phyloP scores from a whole-genome alignment of 1,284 basidiomycete genomes.

The Earliella scabrosa region DNA sequence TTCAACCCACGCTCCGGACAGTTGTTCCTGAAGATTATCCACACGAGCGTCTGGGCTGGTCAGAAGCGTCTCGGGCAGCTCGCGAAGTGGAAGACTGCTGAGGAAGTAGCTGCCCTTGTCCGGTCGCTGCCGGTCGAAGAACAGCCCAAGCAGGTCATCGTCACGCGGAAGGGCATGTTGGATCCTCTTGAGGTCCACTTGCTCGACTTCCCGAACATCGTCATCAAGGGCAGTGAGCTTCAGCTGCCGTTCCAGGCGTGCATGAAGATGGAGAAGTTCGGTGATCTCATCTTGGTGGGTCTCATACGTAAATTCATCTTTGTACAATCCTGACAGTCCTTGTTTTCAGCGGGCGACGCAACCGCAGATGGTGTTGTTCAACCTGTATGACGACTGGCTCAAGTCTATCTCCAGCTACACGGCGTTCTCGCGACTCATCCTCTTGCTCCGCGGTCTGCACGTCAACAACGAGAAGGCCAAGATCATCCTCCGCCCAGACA shows the following conservation, averaged over 20 bases:
- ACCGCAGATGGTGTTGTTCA: conserved; percentile 99
- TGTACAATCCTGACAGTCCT: conserved; percentile 1
- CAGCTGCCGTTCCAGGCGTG: conserved; percentile 99
- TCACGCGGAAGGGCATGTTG: conserved; percentile 99
- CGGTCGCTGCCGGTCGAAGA: conserved; percentile 98
- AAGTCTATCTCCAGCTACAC: conserved; percentile 99
- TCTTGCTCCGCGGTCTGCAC: conserved; percentile 94
- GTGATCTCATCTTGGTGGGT: conserved; percentile 89
- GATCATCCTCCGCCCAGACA: conserved; percentile 90
- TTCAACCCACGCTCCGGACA: conserved; percentile 99
- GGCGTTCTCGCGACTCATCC: conserved; percentile 96
- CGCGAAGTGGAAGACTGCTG: conserved; percentile 99
- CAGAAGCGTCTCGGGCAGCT: conserved; percentile 99
- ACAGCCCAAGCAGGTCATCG: conserved; percentile 99
- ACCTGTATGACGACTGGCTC: conserved; percentile 99
- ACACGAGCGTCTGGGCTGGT: conserved; percentile 99
- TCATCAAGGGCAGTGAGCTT: conserved; percentile 98
- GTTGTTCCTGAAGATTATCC: conserved; percentile 98
- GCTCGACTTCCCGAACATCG: conserved; percentile 99
- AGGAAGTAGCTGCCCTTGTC: conserved; percentile 98
- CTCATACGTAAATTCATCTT: not conserved
- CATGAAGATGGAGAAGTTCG: conserved; percentile 99
- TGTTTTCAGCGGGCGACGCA: conserved; percentile 79
- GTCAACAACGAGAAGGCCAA: conserved; percentile 99
- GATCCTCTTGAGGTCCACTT: conserved; percentile 98